A percentile compares a stretch with the other conserved stretches of the same genome.
Conservation (phyloP, 169 alveolate genomes). For the Perkinsus chesapeaki region DNA sequence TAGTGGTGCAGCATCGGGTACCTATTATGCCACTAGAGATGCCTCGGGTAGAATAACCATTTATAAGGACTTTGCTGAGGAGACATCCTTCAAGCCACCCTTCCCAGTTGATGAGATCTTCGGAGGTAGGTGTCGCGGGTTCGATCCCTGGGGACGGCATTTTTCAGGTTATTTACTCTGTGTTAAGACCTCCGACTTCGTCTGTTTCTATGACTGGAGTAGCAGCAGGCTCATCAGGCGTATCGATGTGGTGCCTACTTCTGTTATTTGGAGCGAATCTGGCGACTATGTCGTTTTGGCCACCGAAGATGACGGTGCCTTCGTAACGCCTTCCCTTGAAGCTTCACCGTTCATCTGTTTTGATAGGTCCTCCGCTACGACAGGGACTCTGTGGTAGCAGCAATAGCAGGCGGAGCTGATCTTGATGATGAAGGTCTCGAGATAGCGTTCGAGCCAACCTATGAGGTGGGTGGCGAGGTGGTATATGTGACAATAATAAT, state of each 20-base stretch:
- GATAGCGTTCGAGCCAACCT: conserved; percentile 71
- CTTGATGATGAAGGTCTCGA: conserved; percentile 65
- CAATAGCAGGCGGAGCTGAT: conserved; percentile 22
- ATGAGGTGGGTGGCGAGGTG: conserved; percentile 52
- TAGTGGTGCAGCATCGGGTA: conserved; percentile 53
- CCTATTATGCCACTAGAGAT: conserved; percentile 89
- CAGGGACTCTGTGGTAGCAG: conserved; percentile 51
- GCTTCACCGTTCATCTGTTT: conserved; percentile 38
- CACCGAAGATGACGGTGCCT: conserved; percentile 12
- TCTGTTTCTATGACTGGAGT: conserved; percentile 90
- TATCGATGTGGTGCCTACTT: conserved; percentile 53
- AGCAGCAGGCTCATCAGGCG: conserved; percentile 49
- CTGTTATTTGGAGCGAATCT: conserved; percentile 52
- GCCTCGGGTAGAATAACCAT: conserved; percentile 64
- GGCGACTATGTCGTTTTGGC: conserved; percentile 37
- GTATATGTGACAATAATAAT: neutral
- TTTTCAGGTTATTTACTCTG: conserved; percentile 46
- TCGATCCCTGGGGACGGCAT: neutral
- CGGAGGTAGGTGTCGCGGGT: conserved; percentile 65
- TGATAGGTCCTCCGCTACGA: conserved; percentile 61
- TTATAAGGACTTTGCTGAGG: conserved; percentile 65
- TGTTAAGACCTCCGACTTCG: conserved; percentile 71
- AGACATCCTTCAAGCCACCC: conserved; percentile 69
- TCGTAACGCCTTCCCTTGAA: conserved; percentile 24
- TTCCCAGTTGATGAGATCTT: conserved; percentile 66